These are phyloP conservation scores for Diaporthe nobilis DNA, from an alignment of 2,329 filamentous ascomycete genomes.

Conservation along the genomic window DNA sequence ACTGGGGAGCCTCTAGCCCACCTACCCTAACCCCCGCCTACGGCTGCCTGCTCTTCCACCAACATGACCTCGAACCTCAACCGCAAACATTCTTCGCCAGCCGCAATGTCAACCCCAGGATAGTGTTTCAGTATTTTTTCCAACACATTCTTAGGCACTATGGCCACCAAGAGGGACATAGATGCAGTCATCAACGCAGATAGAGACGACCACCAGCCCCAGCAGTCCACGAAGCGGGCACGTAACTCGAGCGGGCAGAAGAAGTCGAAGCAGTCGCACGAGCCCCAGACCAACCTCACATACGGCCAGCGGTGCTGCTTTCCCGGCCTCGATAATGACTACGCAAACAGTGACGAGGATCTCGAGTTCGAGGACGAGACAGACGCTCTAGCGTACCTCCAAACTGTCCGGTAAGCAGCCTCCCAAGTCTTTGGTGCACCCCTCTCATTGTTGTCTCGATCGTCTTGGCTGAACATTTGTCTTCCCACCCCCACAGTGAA, in stretches of 20 bases:
- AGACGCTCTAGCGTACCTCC: conserved; percentile 79
- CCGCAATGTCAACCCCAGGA: background rate
- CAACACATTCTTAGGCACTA: conserved; percentile 29
- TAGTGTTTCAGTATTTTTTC: background rate
- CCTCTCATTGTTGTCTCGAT: conserved; percentile 41
- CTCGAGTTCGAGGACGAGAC: conserved; percentile 77
- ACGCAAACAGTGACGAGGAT: conserved; percentile 65
- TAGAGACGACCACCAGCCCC: conserved; percentile 37
- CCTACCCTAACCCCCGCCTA: conserved; percentile 15
- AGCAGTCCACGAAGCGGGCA: conserved; percentile 45
- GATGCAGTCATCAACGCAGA: conserved; percentile 39
- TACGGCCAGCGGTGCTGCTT: conserved; percentile 83
- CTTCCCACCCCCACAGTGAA: conserved; percentile 23
- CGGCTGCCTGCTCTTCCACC: background rate
- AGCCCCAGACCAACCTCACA: conserved; percentile 69
- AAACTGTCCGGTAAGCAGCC: conserved; percentile 75
- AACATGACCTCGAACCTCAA: background rate
- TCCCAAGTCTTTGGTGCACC: conserved; percentile 8
- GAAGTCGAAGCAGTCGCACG: conserved; percentile 57
- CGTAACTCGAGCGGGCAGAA: conserved; percentile 42
- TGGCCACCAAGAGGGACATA: conserved; percentile 47
- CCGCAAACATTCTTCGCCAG: background rate
- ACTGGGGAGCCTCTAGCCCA: too few relatives aligned
- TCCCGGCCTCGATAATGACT: conserved; percentile 69
- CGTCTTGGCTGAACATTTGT: conserved; percentile 38